Evolutionary conservation across 139 green algal genomes (phyloP), one percentile per base, ranked within the genome.

Genomic region (Desmodesmus armatus): DNA sequence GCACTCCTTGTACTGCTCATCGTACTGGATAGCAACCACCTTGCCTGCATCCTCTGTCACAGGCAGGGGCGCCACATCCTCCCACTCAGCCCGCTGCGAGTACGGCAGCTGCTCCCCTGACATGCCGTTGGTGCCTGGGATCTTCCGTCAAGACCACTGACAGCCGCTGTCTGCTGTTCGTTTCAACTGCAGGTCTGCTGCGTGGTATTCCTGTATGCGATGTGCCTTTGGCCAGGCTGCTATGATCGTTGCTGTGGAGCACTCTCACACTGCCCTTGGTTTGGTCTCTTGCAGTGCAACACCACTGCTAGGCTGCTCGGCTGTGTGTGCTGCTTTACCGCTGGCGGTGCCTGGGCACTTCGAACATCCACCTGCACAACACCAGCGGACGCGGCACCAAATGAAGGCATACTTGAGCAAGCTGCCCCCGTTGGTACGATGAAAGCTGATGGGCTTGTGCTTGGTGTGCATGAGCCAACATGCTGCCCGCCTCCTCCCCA

Each of bases 301-400:
- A n/a, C n/a, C n/a, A n/a, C n/a, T n/a, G n/a, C n/a, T n/a, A n/a
- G n/a, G n/a, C 49, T 43, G 40, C n/a, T 71, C 17, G 39, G 29
- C 31, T 23, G 5, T 35, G 23, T 23, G 9, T 58, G 55, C 53
- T 71, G 82, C 23, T 71, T 44, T 43, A 71, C 13, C 9, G 63
- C 58, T 71, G 27, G 27, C 21, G 78, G 65, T 94, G 88, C 6
- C 93, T 85, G 0, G 93, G 93, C 1, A 88, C 89, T 83, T 95
- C 93, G 60, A 85, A 96, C 78, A 88, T 89, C 93, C 93, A 96
- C 76, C 92, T 94, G 89, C 87, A 82, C 63, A n/a, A n/a, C n/a
- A n/a, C n/a, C 6, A 33, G 62, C 62, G 17, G 62, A 33, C 25
- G 62, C 25, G 53, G 33, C 25, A 62, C 15, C 51, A 62, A 17